These are phyloP conservation scores for Mucor racemosus DNA, from an alignment of 371 early-diverging fungal genomes.

Conservation along the genomic window DNA sequence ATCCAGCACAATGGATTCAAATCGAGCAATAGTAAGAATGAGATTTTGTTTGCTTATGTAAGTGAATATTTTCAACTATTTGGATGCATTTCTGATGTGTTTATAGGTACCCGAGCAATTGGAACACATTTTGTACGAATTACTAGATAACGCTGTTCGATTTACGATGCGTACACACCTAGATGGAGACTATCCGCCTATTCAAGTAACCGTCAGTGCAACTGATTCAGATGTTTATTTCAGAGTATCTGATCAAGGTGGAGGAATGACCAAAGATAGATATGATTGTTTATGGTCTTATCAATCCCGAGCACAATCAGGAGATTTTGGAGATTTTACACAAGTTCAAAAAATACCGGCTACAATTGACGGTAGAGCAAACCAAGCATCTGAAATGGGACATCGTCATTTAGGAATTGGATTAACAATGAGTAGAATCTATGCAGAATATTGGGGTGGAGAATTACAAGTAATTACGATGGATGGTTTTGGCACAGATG, in stretches of 20 bases:
- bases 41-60: slow-evolving; percentile 56
- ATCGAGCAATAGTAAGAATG: slow-evolving; percentile 25
- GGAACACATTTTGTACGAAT: slow-evolving; percentile 92
- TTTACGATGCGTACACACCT: slow-evolving; percentile 49
- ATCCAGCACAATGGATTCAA: slow-evolving; percentile 22
- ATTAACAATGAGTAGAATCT: slow-evolving; percentile 80
- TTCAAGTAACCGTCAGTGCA: slow-evolving; percentile 83
- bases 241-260: slow-evolving; percentile 91
- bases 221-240: slow-evolving; percentile 80
- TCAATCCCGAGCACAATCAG: slow-evolving; percentile 46
- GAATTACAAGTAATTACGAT: slow-evolving; percentile 67
- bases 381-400: slow-evolving; percentile 35
- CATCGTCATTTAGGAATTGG: slow-evolving; percentile 74
- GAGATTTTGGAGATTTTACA: slow-evolving; percentile 43
- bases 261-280: slow-evolving; percentile 75
- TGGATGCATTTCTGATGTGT: slow-evolving; percentile 29
- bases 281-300: slow-evolving; percentile 84
- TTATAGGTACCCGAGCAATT: slow-evolving; percentile 85
- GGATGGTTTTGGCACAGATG: slow-evolving; percentile 85
- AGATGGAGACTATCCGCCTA: slow-evolving; percentile 61
- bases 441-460: slow-evolving; percentile 85
- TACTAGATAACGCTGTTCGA: slow-evolving; percentile 88
- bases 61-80: slow-evolving; percentile 8
- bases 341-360: slow-evolving; percentile 43
- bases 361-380: slow-evolving; percentile 36